Percentiles rank a stretch among this genome's conserved stretches.
Conservation (phyloP, 306 rosid species). For the Rubus idaeus region DNA sequence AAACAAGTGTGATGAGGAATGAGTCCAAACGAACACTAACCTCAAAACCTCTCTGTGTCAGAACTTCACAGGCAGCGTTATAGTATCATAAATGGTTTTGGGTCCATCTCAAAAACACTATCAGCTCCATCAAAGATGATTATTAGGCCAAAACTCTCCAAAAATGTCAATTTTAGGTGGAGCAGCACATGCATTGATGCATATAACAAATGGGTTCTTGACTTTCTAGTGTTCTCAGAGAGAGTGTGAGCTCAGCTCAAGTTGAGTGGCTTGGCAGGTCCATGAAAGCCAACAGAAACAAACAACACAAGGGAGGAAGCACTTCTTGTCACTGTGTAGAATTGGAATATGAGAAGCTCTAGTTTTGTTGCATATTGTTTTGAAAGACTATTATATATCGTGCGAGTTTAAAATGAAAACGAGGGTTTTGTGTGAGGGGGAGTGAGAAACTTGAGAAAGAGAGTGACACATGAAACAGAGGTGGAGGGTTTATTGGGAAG, state of each 20-base stretch:
- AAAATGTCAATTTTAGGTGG: not conserved
- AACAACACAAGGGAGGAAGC: slow-evolving; percentile 37
- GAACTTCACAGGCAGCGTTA: slow-evolving; percentile 32
- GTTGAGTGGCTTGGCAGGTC: slow-evolving; percentile 38
- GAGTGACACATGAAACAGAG: not conserved
- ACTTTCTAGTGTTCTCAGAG: slow-evolving; percentile 27
- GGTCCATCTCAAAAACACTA: slow-evolving; percentile 29
- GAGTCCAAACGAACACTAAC: slow-evolving; percentile 33
- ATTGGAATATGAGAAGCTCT: slow-evolving; percentile 34
- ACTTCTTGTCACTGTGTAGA: slow-evolving; percentile 39
- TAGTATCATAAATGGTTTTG: slow-evolving; percentile 33
- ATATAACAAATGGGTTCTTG: slow-evolving; percentile 27
- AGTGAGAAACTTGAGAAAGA: not conserved
- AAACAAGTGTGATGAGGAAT: slow-evolving; percentile 13
- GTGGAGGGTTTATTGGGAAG: slow-evolving; percentile 26
- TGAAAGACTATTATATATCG: not conserved
- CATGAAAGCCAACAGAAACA: slow-evolving; percentile 38
- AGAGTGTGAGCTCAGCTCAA: slow-evolving; percentile 49
- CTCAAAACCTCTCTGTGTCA: slow-evolving; percentile 25
- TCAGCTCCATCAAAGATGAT: slow-evolving; percentile 27
- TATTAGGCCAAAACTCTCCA: slow-evolving; percentile 10
- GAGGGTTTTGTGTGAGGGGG: not conserved
- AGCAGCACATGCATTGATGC: slow-evolving; percentile 17
- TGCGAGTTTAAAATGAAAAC: slow-evolving; percentile 11
- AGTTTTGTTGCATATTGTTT: slow-evolving; percentile 27